Evolutionary conservation across 106 monocot species (phyloP).

Genomic region (Allium sativum): DNA sequence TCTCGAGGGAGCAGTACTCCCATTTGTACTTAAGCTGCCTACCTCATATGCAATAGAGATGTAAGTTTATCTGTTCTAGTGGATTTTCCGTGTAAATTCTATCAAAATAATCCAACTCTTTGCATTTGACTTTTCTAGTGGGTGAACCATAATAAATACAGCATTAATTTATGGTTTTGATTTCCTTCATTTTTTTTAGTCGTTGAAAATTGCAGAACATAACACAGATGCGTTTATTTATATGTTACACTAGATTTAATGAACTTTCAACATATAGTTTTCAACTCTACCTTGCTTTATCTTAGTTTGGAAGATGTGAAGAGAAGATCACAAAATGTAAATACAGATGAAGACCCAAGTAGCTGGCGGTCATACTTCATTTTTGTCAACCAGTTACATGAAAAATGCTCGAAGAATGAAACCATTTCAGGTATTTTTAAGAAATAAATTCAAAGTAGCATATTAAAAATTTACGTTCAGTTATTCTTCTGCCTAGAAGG

Average conservation of each 20-base stretch:
- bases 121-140: no score
- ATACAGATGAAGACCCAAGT: conserved; percentile 67
- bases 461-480: no score
- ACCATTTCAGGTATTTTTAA: conserved; percentile 42
- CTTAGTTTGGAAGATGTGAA: conserved; percentile 68
- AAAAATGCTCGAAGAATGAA: conserved; percentile 76
- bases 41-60: conserved; percentile 54
- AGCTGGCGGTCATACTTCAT: conserved; percentile 72
- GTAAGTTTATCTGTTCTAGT: conserved; percentile 25
- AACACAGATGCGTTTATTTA: no score
- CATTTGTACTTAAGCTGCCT: conserved; percentile 75
- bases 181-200: no score
- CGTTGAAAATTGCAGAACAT: no score
- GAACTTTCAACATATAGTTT: neutral
- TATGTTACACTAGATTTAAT: no score
- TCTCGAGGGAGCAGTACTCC: conserved; percentile 70
- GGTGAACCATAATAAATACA: no score
- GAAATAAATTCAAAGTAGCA: no score
- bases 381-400: conserved; percentile 57
- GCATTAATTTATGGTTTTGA: no score
- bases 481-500: no score
- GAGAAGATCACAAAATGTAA: conserved; percentile 58
- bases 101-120: no score
- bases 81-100: neutral
- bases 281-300: conserved; percentile 6